Evolutionary conservation across 495 filamentous ascomycete genomes (phyloP), one percentile per base, ranked within the genome.

Genomic region (Beverwykella pulmonaria): DNA sequence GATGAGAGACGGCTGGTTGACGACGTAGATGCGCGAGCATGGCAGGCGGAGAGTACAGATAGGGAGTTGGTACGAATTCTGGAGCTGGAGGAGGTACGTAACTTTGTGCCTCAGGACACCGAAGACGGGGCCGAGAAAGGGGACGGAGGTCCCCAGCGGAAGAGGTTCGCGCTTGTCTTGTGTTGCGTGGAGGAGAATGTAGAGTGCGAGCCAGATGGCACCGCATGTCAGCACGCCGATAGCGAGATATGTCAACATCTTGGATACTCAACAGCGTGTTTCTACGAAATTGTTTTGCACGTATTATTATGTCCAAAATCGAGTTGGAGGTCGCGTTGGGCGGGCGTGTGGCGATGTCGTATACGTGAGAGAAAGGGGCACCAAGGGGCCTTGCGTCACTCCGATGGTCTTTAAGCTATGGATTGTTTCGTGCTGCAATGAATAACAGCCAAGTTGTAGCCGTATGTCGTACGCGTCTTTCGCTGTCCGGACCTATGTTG

Each of bases 1-100:
- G 53, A 80, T 72, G 32, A 79, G 68, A 8, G 74, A 69, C 0
- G 75, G 67, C 10, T 53, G 60, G 0, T 70, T 75, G 7, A 75
- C 71, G 12, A 80, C 63, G 52, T 80, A 80, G 53, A 79, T 71
- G 44, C 75, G 76, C 15, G 71, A 63, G 0, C 73, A 73, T 0
- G 72, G 75, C 26, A 80, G 62, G 3, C 53, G 36, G 23, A 80
- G 36, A 30, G 77, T 79, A 36, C 72, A 77, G 26, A 79, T 77
- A 1, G 56, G 49, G 19, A 47, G 39, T 7, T 49, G 7, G 29
- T 67, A 61, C 20, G 15, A 1, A 12, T 46, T 19, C 23, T 15
- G 25, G 1, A 60, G 36, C 20, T 60, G 1, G 25, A 30, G 2
- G 7, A 60, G 39, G 27, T 60, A 60, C 7, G 49, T 48, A 22